phyloP scores from a whole-genome alignment of 352 stramenopile species.

The Globisporangium yorkense region DNA sequence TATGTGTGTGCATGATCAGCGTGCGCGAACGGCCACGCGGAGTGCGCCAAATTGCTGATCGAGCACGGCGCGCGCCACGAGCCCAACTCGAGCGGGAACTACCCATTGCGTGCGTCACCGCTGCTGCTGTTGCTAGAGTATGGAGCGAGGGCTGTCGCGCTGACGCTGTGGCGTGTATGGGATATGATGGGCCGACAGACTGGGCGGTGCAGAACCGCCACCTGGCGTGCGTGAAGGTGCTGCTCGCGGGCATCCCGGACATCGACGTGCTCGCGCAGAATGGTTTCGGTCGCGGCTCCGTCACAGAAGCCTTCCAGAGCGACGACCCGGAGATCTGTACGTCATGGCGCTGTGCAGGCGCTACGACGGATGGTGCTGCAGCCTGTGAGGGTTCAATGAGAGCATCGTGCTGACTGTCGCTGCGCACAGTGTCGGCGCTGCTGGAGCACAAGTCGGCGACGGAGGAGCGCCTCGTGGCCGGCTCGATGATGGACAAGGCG shows the following conservation, averaged over 20 bases:
- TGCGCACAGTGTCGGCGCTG: slow-evolving; percentile 47
- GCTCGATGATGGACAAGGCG: slow-evolving; percentile 66
- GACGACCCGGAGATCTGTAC: slow-evolving; percentile 82
- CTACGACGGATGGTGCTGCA: neutral
- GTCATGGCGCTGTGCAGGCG: slow-evolving; percentile 6
- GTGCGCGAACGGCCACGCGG: slow-evolving; percentile 69
- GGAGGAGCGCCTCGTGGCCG: slow-evolving; percentile 67
- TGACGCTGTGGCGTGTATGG: neutral
- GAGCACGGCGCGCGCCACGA: slow-evolving; percentile 45
- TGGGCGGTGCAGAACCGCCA: slow-evolving; percentile 88
- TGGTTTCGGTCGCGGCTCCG: slow-evolving; percentile 66
- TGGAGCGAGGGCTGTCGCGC: neutral
- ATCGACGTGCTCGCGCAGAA: slow-evolving; percentile 84
- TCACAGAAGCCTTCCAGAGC: slow-evolving; percentile 81
- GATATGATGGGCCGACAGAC: slow-evolving; percentile 25
- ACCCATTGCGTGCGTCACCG: slow-evolving; percentile 57
- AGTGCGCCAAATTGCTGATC: slow-evolving; percentile 62
- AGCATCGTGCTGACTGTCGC: neutral
- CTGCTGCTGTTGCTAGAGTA: neutral
- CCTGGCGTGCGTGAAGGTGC: slow-evolving; percentile 65
- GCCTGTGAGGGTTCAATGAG: neutral
- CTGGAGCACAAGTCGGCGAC: slow-evolving; percentile 75
- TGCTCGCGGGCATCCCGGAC: slow-evolving; percentile 58
- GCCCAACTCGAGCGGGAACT: slow-evolving; percentile 70
- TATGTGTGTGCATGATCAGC: slow-evolving; percentile 22